These are phyloP conservation scores for Lentinula aciculospora DNA, from an alignment of 768 basidiomycete species.

Conservation along the genomic window DNA sequence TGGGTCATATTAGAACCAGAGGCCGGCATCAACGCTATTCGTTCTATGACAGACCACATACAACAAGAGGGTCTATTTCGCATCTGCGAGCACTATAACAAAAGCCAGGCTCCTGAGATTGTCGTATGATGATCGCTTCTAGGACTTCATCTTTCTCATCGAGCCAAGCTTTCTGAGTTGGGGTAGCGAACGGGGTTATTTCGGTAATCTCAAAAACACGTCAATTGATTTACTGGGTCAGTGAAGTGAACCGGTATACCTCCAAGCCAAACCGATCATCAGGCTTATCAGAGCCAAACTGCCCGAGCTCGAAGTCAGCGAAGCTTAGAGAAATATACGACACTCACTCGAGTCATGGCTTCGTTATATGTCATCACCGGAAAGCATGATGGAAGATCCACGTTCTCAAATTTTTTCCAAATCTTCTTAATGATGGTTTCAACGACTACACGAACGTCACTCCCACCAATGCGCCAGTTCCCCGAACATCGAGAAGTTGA, in stretches of 20 bases:
- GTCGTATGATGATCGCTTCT: constrained; percentile 43
- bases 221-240: background rate
- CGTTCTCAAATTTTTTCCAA: constrained; percentile 67
- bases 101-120: constrained; percentile 32
- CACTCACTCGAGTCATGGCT: constrained; percentile 81
- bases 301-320: constrained; percentile 15
- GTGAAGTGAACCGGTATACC: constrained; percentile 36
- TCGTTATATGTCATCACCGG: constrained; percentile 83
- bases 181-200: constrained; percentile 31
- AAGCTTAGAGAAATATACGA: constrained; percentile 6
- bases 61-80: constrained; percentile 20
- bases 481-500: constrained; percentile 19
- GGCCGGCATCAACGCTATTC: background rate
- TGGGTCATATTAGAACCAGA: background rate
- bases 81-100: constrained; percentile 34
- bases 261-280: constrained; percentile 86
- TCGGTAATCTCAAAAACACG: constrained; percentile 34
- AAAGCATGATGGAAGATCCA: constrained; percentile 59
- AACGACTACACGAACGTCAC: constrained; percentile 72
- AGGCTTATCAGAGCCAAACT: constrained; percentile 96
- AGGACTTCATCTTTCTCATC: constrained; percentile 27
- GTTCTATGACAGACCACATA: constrained; percentile 17
- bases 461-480: constrained; percentile 82
- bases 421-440: constrained; percentile 70
- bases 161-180: constrained; percentile 21